Percentiles rank a stretch among this genome's conserved stretches.
Evolutionary conservation across 805 yeast species (phyloP).

Genomic region (Zygosaccharomyces kombuchaensis): DNA sequence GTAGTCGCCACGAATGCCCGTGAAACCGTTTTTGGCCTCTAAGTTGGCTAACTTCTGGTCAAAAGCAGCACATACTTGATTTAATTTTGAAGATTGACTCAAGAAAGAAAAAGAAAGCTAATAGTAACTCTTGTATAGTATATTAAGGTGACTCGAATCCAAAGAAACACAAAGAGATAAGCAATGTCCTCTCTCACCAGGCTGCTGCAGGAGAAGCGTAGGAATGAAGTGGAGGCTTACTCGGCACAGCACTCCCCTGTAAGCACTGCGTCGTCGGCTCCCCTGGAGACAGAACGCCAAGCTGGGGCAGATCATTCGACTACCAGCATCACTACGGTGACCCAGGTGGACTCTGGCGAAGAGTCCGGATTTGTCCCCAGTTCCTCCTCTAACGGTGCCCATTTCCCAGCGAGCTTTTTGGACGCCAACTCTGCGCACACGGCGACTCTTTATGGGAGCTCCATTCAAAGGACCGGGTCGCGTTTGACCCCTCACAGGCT

Average conservation of each 20-base stretch:
- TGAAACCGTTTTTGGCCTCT: background rate
- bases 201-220: conserved; percentile 32
- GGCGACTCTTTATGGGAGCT: conserved; percentile 27
- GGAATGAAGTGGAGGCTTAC: conserved; percentile 18
- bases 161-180: background rate
- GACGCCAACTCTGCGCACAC: conserved; percentile 37
- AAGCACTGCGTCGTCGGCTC: conserved; percentile 5
- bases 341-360: conserved; percentile 26
- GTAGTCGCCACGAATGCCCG: background rate
- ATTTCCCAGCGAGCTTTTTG: conserved; percentile 31
- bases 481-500: conserved; percentile 12
- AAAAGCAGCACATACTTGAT: background rate
- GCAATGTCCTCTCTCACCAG: conserved; percentile 35
- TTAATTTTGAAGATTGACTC: background rate
- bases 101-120: background rate
- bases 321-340: conserved; percentile 30
- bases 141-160: background rate
- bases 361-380: conserved; percentile 11
- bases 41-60: background rate
- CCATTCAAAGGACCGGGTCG: conserved; percentile 23
- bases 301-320: conserved; percentile 16
- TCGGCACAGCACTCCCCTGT: conserved; percentile 2
- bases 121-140: background rate
- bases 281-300: conserved; percentile 16
- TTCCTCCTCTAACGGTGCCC: conserved; percentile 10